Evolutionary conservation across 805 yeast genomes (phyloP).

Genomic region (Candida boidinii): DNA sequence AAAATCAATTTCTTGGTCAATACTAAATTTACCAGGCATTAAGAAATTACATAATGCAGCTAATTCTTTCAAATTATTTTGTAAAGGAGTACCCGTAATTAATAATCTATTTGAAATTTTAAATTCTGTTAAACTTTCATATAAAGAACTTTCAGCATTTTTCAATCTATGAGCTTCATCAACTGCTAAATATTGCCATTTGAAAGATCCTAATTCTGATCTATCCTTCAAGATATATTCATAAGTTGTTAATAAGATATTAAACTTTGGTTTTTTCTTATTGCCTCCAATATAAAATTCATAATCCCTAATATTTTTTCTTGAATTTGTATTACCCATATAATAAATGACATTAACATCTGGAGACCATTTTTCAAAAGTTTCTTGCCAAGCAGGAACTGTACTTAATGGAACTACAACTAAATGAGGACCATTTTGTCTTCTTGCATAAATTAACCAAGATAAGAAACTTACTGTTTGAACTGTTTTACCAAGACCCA

Average conservation of each 20-base stretch:
- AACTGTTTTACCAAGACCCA: constrained; percentile 98
- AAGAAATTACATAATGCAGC: constrained; percentile 92
- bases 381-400: constrained; percentile 98
- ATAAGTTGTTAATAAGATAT: constrained; percentile 87
- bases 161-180: constrained; percentile 98
- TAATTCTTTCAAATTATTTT: constrained; percentile 88
- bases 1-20: constrained; percentile 93
- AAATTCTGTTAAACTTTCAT: constrained; percentile 79
- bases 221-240: constrained; percentile 93
- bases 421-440: constrained; percentile 95
- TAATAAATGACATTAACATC: constrained; percentile 89
- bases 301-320: constrained; percentile 72
- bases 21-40: constrained; percentile 89
- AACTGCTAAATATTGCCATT: constrained; percentile 95
- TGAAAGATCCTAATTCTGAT: constrained; percentile 66
- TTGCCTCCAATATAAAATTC: constrained; percentile 66
- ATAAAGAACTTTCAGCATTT: constrained; percentile 86
- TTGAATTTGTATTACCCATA: constrained; percentile 83
- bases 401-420: constrained; percentile 96
- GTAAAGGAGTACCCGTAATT: constrained; percentile 97
- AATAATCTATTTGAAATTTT: constrained; percentile 76
- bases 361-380: constrained; percentile 96
- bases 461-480: constrained; percentile 92
- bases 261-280: constrained; percentile 72
- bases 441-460: constrained; percentile 90